These are phyloP conservation scores for Pestalotiopsis sp. DNA, from an alignment of 2,329 filamentous ascomycete species.

Conservation along the genomic window DNA sequence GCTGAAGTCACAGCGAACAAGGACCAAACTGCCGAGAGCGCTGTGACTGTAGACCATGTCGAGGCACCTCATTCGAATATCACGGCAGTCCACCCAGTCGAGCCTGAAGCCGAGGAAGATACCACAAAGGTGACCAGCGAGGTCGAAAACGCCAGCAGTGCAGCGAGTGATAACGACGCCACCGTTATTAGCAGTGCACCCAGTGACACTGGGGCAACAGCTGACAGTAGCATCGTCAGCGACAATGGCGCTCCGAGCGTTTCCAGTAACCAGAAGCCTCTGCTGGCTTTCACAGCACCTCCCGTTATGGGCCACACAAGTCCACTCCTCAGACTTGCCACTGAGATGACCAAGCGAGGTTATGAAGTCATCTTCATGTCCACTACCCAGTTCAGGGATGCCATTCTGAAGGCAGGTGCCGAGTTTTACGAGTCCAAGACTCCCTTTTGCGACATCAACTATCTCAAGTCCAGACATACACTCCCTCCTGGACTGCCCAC, in stretches of 20 bases:
- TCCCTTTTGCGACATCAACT: conserved; percentile 1
- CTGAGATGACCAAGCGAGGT: conserved; percentile 22
- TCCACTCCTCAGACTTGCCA: conserved; percentile 26
- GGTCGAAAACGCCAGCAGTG: background rate
- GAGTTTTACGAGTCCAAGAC: conserved; percentile 22
- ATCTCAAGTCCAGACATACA: conserved; percentile 7
- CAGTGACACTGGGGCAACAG: background rate
- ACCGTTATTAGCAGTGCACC: background rate
- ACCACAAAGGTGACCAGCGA: background rate
- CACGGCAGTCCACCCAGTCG: background rate
- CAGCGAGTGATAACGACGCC: background rate
- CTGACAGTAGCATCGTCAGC: background rate
- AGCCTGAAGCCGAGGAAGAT: background rate
- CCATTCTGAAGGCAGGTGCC: conserved; percentile 21
- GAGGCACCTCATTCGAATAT: background rate
- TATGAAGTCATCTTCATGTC: conserved; percentile 20
- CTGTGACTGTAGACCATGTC: background rate
- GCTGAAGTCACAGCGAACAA: background rate
- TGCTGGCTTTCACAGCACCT: conserved; percentile 18
- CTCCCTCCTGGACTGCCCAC: conserved; percentile 8
- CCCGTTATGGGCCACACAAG: conserved; percentile 20
- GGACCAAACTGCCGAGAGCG: background rate
- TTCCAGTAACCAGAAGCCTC: conserved; percentile 13
- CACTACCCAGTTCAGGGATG: conserved; percentile 16
- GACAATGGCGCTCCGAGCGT: background rate